phyloP scores from a whole-genome alignment of 2,329 filamentous ascomycete genomes.

The Talaromyces sp. region DNA sequence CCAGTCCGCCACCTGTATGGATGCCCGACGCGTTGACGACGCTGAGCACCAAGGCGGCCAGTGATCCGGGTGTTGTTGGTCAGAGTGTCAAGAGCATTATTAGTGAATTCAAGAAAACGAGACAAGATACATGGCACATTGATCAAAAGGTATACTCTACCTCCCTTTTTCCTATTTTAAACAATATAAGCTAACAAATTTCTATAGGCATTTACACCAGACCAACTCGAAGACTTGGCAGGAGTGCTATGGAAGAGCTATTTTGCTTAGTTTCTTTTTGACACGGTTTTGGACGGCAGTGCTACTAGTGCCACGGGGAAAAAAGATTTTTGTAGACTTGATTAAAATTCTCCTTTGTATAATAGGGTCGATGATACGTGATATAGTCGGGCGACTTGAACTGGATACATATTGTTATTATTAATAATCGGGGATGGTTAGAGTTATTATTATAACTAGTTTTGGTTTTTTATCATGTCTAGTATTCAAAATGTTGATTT shows the following conservation, averaged over 20 bases:
- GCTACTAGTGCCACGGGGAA: neutral
- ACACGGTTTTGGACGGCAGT: neutral
- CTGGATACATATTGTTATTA: neutral
- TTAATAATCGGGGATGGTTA: neutral
- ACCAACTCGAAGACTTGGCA: conserved; percentile 90
- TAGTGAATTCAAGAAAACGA: conserved; percentile 98
- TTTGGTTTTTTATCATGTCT: neutral
- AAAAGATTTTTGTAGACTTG: neutral
- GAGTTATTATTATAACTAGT: neutral
- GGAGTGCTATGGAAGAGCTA: conserved; percentile 99
- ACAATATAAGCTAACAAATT: conserved; percentile 6
- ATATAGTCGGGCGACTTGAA: neutral
- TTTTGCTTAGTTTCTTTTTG: conserved; percentile 60
- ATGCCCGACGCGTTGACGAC: conserved; percentile 87
- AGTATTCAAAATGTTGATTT: neutral
- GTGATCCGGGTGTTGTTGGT: conserved; percentile 84
- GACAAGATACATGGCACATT: conserved; percentile 96
- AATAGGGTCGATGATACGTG: neutral
- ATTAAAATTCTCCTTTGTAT: neutral
- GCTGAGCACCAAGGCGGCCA: conserved; percentile 76
- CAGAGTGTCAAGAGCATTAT: conserved; percentile 92
- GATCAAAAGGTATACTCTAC: conserved; percentile 77
- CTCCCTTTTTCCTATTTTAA: conserved; percentile 11
- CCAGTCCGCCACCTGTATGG: conserved; percentile 85
- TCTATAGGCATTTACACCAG: conserved; percentile 73